Percentiles rank a stretch among this genome's conserved stretches.
phyloP scores from a whole-genome alignment of 2,329 filamentous ascomycete genomes.

The Diaporthe nobilis region DNA sequence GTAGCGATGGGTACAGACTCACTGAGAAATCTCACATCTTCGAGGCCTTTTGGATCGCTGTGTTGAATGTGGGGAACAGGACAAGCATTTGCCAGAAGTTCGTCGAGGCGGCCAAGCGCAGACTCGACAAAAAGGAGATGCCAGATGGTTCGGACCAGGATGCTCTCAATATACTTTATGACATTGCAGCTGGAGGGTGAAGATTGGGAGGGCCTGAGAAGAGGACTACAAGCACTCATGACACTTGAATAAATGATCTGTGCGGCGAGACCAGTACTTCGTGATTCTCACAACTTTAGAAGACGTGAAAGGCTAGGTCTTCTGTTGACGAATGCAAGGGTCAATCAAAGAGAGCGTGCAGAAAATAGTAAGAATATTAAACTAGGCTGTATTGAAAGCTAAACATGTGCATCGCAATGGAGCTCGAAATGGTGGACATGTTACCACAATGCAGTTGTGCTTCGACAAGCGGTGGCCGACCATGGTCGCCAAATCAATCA shows the following conservation, averaged over 20 bases:
- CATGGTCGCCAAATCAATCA: too few species aligned
- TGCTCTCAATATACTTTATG: background rate
- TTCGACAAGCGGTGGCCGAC: too few species aligned
- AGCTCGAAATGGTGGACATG: too few species aligned
- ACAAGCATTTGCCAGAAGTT: background rate
- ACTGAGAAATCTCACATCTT: background rate
- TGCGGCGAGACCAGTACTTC: background rate
- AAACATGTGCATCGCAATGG: background rate
- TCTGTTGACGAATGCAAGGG: background rate
- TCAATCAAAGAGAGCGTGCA: background rate
- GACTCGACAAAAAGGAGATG: background rate
- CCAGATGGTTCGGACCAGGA: background rate
- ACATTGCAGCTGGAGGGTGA: background rate
- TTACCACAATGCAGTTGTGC: too few species aligned
- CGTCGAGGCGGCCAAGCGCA: background rate
- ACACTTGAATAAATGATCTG: background rate
- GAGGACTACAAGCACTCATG: background rate
- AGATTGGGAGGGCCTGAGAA: background rate
- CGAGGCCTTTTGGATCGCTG: constrained; percentile 8
- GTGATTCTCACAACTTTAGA: background rate
- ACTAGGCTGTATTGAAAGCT: background rate
- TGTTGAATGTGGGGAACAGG: background rate
- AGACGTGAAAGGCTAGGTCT: background rate
- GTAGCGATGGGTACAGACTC: background rate
- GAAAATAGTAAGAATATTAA: background rate